A percentile compares a stretch with the other conserved stretches of the same genome.
These are phyloP conservation scores for Eimeria necatrix DNA, from an alignment of 169 alveolate genomes.

Conservation along the genomic window DNA sequence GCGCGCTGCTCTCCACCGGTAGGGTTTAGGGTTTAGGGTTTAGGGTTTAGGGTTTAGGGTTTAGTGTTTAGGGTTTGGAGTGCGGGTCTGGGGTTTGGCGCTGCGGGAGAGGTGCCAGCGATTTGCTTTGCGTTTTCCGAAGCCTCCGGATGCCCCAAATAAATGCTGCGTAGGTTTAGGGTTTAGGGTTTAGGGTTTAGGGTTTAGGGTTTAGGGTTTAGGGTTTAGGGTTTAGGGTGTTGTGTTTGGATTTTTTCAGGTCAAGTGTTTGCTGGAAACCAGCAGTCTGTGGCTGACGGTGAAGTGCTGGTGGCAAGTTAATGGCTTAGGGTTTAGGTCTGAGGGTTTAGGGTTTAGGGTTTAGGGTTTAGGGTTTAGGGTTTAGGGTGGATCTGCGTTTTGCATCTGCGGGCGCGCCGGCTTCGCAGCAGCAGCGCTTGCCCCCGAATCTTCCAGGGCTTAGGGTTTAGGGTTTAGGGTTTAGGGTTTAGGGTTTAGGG, in stretches of 20 bases:
- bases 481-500: background rate
- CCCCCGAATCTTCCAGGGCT: background rate
- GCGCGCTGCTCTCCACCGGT: constrained; percentile 72
- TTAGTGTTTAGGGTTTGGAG: background rate
- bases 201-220: constrained; percentile 4
- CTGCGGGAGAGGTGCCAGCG: background rate
- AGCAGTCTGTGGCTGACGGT: background rate
- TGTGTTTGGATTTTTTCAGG: background rate
- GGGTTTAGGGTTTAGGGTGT: no score
- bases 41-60: background rate
- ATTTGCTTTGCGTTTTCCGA: no score
- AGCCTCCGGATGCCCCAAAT: no score
- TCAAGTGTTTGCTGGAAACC: constrained; percentile 24
- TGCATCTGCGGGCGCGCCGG: background rate
- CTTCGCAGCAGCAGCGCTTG: no score
- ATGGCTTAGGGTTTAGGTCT: background rate
- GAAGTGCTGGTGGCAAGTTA: background rate
- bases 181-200: background rate
- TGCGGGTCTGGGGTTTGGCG: background rate
- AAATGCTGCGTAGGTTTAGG: background rate
- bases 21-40: constrained; percentile 12
- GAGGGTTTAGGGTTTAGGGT: background rate
- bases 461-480: constrained; percentile 2
- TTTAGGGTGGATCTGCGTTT: background rate
- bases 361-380: background rate